These are phyloP conservation scores for Leishmania turanica DNA, from an alignment of 208 protist species.

Conservation along the genomic window DNA sequence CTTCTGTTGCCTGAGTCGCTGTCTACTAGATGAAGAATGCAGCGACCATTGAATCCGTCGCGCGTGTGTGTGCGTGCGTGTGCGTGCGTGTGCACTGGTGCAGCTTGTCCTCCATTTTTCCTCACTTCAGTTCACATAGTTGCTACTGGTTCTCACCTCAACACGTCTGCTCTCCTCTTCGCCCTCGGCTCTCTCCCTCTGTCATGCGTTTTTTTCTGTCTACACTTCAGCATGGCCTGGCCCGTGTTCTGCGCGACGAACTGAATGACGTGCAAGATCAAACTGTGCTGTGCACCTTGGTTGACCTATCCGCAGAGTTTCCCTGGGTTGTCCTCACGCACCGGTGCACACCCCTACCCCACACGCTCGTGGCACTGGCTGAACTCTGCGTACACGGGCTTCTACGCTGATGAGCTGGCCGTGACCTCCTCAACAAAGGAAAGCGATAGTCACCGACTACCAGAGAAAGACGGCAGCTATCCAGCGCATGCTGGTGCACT, in stretches of 20 bases:
- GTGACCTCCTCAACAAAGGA: background rate
- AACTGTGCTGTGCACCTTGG: background rate
- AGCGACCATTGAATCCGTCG: background rate
- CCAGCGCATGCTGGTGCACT: background rate
- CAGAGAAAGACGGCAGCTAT: background rate
- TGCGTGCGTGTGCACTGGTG: background rate
- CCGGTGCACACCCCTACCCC: too few relatives aligned
- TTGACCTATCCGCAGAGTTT: background rate
- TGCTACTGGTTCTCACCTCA: background rate
- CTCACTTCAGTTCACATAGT: too few relatives aligned
- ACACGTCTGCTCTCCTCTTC: background rate
- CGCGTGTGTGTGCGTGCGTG: background rate
- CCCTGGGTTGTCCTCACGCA: too few relatives aligned
- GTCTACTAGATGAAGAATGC: background rate
- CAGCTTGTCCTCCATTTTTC: background rate
- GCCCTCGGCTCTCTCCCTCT: background rate
- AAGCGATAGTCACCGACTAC: background rate
- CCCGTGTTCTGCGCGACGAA: background rate
- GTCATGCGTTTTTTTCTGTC: background rate
- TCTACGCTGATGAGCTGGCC: background rate
- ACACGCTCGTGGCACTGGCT: background rate
- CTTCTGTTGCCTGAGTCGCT: background rate
- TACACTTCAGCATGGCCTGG: background rate
- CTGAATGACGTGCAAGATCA: background rate
- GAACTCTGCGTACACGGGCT: background rate